phyloP scores from a whole-genome alignment of 805 yeast genomes.

The Helenozyma rhizophorensis region DNA sequence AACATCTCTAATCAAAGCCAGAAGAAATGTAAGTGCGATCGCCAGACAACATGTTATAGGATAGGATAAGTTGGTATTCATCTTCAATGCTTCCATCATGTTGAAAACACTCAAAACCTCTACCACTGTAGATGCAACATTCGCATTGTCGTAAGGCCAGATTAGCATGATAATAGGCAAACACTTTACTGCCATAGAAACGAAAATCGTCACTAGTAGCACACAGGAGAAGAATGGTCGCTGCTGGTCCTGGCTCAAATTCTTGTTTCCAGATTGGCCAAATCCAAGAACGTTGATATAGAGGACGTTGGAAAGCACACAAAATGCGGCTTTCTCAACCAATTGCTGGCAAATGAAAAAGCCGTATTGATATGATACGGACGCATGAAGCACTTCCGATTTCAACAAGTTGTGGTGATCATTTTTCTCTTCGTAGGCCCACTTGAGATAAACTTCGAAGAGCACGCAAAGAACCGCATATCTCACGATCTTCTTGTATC shows the following conservation, averaged over 20 bases:
- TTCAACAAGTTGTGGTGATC: conserved; percentile 24
- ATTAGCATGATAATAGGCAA: conserved; percentile 91
- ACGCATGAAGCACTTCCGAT: conserved; percentile 24
- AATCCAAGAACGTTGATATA: conserved; percentile 16
- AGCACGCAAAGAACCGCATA: conserved; percentile 60
- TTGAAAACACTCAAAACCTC: conserved; percentile 57
- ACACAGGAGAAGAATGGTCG: conserved; percentile 35
- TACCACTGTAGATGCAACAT: conserved; percentile 57
- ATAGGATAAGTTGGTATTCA: conserved; percentile 9
- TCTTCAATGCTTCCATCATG: conserved; percentile 52
- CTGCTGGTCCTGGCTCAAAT: conserved; percentile 23
- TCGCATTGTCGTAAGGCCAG: conserved; percentile 88
- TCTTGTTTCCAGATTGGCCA: conserved; percentile 18
- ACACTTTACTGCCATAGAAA: conserved; percentile 75
- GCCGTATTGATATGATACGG: conserved; percentile 47
- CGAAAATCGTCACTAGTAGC: conserved; percentile 62
- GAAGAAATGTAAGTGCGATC: conserved; percentile 3
- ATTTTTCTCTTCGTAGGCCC: conserved; percentile 85
- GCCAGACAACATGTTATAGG: conserved; percentile 5
- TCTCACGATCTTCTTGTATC: conserved; percentile 30
- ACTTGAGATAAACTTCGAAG: conserved; percentile 83
- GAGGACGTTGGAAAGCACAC: conserved; percentile 27
- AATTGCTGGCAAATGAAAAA: conserved; percentile 53
- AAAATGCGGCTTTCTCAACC: conserved; percentile 41
- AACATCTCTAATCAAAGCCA: conserved; percentile 9